Evolutionary conservation across 116 monocot genomes (phyloP).

Genomic region (Phalaenopsis hybrid): DNA sequence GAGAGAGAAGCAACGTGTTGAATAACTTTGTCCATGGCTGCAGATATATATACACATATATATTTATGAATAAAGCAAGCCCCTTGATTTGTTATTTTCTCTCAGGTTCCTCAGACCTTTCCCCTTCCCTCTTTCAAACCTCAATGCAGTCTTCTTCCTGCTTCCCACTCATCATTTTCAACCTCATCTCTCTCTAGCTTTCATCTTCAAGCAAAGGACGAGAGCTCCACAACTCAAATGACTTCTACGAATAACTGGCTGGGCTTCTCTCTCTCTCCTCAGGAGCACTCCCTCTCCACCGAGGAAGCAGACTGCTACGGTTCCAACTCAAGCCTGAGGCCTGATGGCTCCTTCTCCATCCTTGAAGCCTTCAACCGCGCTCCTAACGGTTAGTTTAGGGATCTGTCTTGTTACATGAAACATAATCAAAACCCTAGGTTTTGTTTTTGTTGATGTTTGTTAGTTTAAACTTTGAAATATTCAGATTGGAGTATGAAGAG

Average conservation of each 20-base stretch:
- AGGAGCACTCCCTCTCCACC: slow-evolving; percentile 49
- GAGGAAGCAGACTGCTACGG: slow-evolving; percentile 45
- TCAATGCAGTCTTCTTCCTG: background rate
- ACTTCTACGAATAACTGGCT: slow-evolving; percentile 86
- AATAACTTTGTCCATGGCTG: too few relatives aligned
- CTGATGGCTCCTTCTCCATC: slow-evolving; percentile 40
- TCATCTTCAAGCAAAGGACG: too few relatives aligned
- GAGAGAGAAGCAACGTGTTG: background rate
- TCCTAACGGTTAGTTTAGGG: slow-evolving; percentile 8
- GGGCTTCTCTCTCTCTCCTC: slow-evolving; percentile 69
- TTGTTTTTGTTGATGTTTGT: background rate
- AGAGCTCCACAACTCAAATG: too few relatives aligned
- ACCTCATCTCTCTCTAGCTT: background rate
- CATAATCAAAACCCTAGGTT: background rate
- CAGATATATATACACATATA: background rate
- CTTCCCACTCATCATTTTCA: background rate
- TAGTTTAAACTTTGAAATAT: background rate
- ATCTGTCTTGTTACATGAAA: background rate
- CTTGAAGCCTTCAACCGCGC: slow-evolving; percentile 41
- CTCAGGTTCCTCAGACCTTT: slow-evolving; percentile 1
- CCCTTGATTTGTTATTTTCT: slow-evolving; percentile 2
- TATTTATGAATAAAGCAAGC: background rate
- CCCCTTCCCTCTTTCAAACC: background rate
- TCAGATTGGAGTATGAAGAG: slow-evolving; percentile 76
- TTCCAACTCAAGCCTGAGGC: slow-evolving; percentile 25